phyloP scores from a whole-genome alignment of 805 yeast species.

The Torulaspora maleeae region DNA sequence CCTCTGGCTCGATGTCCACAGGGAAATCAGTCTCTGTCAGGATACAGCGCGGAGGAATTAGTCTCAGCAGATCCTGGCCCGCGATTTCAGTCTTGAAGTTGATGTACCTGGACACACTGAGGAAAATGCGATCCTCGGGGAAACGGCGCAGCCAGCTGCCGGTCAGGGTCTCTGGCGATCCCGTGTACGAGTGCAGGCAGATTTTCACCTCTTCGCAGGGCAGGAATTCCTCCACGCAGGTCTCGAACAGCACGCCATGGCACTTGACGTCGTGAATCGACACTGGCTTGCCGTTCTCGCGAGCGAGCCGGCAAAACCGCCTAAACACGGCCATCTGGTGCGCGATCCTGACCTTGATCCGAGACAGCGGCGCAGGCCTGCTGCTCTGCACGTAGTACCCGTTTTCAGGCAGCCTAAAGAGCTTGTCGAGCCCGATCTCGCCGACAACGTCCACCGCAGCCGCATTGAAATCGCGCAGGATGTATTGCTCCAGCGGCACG shows the following conservation, averaged over 20 bases:
- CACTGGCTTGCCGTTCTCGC: constrained; percentile 44
- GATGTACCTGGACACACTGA: constrained; percentile 30
- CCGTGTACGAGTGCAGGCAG: constrained; percentile 81
- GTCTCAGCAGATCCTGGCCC: constrained; percentile 28
- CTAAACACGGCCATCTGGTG: constrained; percentile 62
- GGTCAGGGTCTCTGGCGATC: constrained; percentile 65
- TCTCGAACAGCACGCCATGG: constrained; percentile 56
- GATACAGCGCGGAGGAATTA: constrained; percentile 37
- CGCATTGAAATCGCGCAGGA: constrained; percentile 25
- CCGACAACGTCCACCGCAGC: constrained; percentile 51
- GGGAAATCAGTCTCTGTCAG: constrained; percentile 53
- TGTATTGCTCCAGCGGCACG: constrained; percentile 35
- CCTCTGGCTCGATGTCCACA: constrained; percentile 15
- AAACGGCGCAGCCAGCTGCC: constrained; percentile 38
- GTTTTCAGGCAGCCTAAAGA: constrained; percentile 58
- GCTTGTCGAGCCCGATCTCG: constrained; percentile 85
- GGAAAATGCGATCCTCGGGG: constrained; percentile 26
- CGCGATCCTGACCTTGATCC: constrained; percentile 51
- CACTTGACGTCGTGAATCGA: constrained; percentile 85
- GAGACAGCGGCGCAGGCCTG: constrained; percentile 30
- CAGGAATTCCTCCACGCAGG: constrained; percentile 27
- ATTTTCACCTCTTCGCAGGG: constrained; percentile 32
- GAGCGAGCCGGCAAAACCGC: constrained; percentile 53
- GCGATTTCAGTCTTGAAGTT: constrained; percentile 31
- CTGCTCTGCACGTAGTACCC: constrained; percentile 49